Evolutionary conservation across 306 rosid species (phyloP), one percentile per base, ranked within the genome.

Genomic region (Fagus crenata): DNA sequence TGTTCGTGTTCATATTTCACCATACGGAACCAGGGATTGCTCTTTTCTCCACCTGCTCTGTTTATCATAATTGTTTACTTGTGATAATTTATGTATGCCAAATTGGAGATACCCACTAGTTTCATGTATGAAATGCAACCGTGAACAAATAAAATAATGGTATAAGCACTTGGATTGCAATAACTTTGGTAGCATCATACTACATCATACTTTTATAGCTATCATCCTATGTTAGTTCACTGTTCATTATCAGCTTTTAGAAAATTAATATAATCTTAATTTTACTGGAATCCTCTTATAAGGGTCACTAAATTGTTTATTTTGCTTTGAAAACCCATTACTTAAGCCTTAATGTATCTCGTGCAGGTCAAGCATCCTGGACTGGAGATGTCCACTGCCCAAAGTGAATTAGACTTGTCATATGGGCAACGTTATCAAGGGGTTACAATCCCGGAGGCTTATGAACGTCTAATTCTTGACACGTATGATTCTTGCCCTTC

Each of bases 291-390:
- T 35, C 43, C 8, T 36, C 69, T 63, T 42, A 5, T 35, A 63
- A 63, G 68, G 41, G 7, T 35, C 7, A 36, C 42, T 63, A 14
- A 35, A 36, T 35, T 5, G 41, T 40, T 40, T 33, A 36, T 56
- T 14, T n/a, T 70, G 18, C 59, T 78, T 28, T 68, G 54, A 53
- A 36, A 63, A 63, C 69, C 69, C 43, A 14, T 55, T 40, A 60
- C 78, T 84, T 22, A 22, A 22, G 28, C 28, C 28, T 22, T 51
- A 75, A 42, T 75, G 18, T 77, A 69, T 81, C 71, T 22, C 39
- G 5, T 79, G 87, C 81, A 95, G 99, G 99, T 95, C 83, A 95
- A 92, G 91, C 86, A 89, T 79, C 99, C 98, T 72, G 99, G 99
- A 73, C 90, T 95, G 32, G 99, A 95, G 89, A 95, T 95, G 97